Conservation (phyloP, 306 rosid species). For the Rosa chinensis region DNA sequence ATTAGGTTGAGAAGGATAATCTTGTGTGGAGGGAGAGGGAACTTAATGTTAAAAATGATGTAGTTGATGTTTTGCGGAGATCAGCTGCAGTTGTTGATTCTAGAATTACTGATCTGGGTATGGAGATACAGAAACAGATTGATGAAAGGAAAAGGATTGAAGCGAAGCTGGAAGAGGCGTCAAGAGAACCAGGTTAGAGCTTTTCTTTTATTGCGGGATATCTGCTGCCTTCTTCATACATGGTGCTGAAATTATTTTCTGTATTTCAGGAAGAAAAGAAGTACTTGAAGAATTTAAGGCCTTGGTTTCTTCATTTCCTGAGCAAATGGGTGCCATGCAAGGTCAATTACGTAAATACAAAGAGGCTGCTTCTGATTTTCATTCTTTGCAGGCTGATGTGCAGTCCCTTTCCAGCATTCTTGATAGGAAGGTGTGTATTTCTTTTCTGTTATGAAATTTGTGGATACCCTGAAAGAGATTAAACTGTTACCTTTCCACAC, state of each 20-base stretch:
- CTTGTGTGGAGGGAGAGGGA: conserved; percentile 90
- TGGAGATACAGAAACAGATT: conserved; percentile 62
- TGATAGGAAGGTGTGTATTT: conserved; percentile 75
- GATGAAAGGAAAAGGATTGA: conserved; percentile 63
- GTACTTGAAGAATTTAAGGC: conserved; percentile 78
- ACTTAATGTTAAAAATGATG: conserved; percentile 68
- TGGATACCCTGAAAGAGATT: conserved; percentile 28
- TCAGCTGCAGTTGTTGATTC: conserved; percentile 58
- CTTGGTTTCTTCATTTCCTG: conserved; percentile 91
- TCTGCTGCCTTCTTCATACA: conserved; percentile 8
- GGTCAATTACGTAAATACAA: conserved; percentile 69
- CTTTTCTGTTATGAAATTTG: conserved; percentile 15
- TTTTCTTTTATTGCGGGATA: not conserved
- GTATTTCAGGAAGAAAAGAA: conserved; percentile 80
- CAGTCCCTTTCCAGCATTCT: conserved; percentile 70
- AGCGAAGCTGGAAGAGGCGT: conserved; percentile 63
- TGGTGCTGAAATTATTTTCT: conserved; percentile 23
- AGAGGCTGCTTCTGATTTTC: conserved; percentile 83
- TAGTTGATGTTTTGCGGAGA: conserved; percentile 70
- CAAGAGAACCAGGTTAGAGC: conserved; percentile 73
- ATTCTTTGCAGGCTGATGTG: conserved; percentile 82
- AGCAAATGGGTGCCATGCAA: conserved; percentile 90
- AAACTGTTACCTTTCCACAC: conserved; percentile 13
- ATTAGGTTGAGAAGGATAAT: conserved; percentile 89
- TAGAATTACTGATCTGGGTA: conserved; percentile 56